Base-by-base conservation (phyloP, 495 filamentous ascomycete genomes). In the Hypoxylon crocopeplum region DNA sequence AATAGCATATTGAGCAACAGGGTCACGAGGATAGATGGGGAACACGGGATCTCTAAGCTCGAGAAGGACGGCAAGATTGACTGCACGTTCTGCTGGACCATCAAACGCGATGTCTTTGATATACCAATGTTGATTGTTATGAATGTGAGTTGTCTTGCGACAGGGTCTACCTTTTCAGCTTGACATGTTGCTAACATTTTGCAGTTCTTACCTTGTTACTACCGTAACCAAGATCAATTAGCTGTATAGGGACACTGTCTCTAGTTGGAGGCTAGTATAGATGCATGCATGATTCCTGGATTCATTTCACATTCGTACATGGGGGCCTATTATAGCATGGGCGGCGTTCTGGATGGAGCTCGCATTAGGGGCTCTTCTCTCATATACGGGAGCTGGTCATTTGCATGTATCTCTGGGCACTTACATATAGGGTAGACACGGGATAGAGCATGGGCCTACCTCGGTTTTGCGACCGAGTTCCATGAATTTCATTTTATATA, bases 91-190 rank as follows among this genome's bases (percentile, higher is more conserved):
- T 93, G 89, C 77, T 98, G 94, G 93, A 92, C 90, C 57, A 92
- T 98, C 51, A 94, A 93, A 79, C 80, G 94, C 56, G 94, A 98
- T 73, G 90, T 94, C 38, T 98, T 98, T 76, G 94, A 97, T 73
- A 97, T 98, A 72, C 94, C 94, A 21, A 97, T 97, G 92, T 75
- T 98, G 72, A 94, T 97, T 74, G 86, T 96, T 66, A 92, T 97
- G 78, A 97, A 97, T 76, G 94, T 96, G 69, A 86, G 92, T 87
- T 33, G 1, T 12, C n/a, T 27, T 32, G 13, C 5, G 0, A 27
- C 13, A 12, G 19, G 16, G 7, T 37, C 12, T 25, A 19, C 16
- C 47, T 30, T 21, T 30, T 34, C 39, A 17, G 32, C 7, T 34
- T 51, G 24, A 10, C 3, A 12, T 20, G 7, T 38, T 32, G 21